Evolutionary conservation across 1,139 yeast genomes (phyloP), one percentile per base, ranked within the genome.

Genomic region (Sugiyamaella castrensis): DNA sequence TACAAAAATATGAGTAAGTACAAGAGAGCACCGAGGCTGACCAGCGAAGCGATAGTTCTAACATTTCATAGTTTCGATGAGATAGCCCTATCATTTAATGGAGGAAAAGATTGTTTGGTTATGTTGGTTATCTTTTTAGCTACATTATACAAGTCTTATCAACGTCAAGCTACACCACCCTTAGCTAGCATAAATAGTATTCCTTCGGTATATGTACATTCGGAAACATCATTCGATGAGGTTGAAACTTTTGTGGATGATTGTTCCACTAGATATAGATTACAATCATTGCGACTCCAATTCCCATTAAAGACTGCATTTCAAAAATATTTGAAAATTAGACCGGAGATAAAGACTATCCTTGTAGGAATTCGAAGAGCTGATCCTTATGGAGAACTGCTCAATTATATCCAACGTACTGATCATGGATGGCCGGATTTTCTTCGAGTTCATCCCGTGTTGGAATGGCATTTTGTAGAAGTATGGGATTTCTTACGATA

Each of bases 371-470:
- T 87, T 13, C 73, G 96, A 46, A 76, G 84, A 52, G 77, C 85
- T 3, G 96, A 88, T 62, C 96, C 96, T 0, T 84, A 76, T 62
- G 89, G 94, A 0, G 67, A 69, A 1, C 56, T 69, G 11, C 71
- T 88, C 34, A 55, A 71, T 12, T 74, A 74, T 48, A 76, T 83
- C 52, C 89, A 86, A 59, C 64, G 61, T 36, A 88, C 96, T 0
- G 96, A 88, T 62, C 84, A 80, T 54, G 81, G 87, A 46, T 88
- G 96, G 96, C 96, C 96, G n/a, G 70, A 72, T 34, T 88, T 88
- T 63, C 67, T 82, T 55, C 70, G 96, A 40, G 73, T 87, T 8
- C 92, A 87, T 60, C 96, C 96, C 0, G 83, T 88, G 10, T 72
- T 88, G 43, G 84, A 85, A 47, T 88, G 96, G 96, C 76, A 76